Evolutionary conservation across 768 basidiomycete genomes (phyloP), one percentile per base, ranked within the genome.

Genomic region (Kwoniella heveanensis): DNA sequence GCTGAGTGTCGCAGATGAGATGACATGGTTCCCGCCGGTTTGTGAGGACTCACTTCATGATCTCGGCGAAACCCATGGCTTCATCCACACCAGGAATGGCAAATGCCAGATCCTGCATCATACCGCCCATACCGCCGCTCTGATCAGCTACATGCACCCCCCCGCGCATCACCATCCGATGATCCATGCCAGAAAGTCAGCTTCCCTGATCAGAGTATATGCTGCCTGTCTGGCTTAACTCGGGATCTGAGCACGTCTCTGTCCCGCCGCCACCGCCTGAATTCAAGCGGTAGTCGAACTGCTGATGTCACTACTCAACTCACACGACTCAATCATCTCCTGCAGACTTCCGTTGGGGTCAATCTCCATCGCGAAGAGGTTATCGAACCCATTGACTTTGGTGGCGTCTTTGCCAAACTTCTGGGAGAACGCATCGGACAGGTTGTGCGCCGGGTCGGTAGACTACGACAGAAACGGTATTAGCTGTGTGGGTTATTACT

Each of bases 41-140:
- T 32, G 32, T 13, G 32, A 32, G 5, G 47, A 69, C 87, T 61
- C 63, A 96, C 95, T 98, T 99, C 96, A 98, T 99, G 80, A 99
- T 96, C 81, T 99, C 96, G 0, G 96, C 96, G 72, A 99, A 99
- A 67, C 92, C 93, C 96, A 99, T 98, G 2, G 96, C 96, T 81
- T 99, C 96, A 74, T 99, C 96, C 13, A 99, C 95, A 82, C 96
- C 96, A 0, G 96, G 96, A 62, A 99, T 98, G 1, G 96, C 93
- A 76, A 99, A 99, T 0, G 96, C 96, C 48, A 99, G 85, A 82
- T 99, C 96, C 80, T 99, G 96, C 92, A 99, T 96, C 93, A 99
- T 98, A 66, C 89, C 88, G 50, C 92, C 92, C 95, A 98, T 98
- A 84, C 95, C 93, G 27, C 80, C 79, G 36, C 77, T 77, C 27